Conservation (phyloP, 2,329 filamentous ascomycete species). For the Talaromyces sp. region DNA sequence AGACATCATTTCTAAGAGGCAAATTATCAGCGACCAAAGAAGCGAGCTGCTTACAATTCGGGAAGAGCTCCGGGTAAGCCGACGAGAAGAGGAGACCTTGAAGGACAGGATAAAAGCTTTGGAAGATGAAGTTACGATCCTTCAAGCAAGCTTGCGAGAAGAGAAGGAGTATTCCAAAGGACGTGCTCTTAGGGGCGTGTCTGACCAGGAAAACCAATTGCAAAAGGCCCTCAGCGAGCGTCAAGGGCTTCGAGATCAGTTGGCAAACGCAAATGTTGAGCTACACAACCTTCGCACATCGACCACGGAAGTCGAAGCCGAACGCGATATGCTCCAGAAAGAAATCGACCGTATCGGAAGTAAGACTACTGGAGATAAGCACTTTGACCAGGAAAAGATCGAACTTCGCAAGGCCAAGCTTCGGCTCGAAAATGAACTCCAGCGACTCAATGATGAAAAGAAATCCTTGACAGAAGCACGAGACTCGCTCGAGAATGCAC, state of each 20-base stretch:
- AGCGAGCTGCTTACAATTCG: constrained; percentile 62
- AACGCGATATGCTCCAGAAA: constrained; percentile 62
- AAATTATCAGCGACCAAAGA: constrained; percentile 61
- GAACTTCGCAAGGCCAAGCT: constrained; percentile 64
- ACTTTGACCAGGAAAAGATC: constrained; percentile 63
- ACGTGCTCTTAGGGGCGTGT: constrained; percentile 53
- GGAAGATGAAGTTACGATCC: constrained; percentile 71
- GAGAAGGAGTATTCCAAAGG: constrained; percentile 59
- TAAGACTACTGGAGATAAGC: constrained; percentile 55
- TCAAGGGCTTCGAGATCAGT: constrained; percentile 59
- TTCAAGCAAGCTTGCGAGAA: constrained; percentile 63
- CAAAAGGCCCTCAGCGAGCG: constrained; percentile 57
- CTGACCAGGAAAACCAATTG: constrained; percentile 56
- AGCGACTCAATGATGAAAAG: constrained; percentile 62
- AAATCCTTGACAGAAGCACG: constrained; percentile 54
- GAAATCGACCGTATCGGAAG: constrained; percentile 55
- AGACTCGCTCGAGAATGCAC: constrained; percentile 56
- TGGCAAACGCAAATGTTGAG: constrained; percentile 57
- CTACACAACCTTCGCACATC: constrained; percentile 56
- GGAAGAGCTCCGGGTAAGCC: constrained; percentile 66
- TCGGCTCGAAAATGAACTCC: constrained; percentile 64
- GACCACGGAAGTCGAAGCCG: constrained; percentile 56
- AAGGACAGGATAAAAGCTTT: constrained; percentile 63
- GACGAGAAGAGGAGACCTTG: constrained; percentile 59
- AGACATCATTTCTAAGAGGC: constrained; percentile 64